A percentile compares a stretch with the other conserved stretches of the same genome.
Evolutionary conservation across 2,329 filamentous ascomycete genomes (phyloP).

Genomic region (Blumeria graminis): DNA sequence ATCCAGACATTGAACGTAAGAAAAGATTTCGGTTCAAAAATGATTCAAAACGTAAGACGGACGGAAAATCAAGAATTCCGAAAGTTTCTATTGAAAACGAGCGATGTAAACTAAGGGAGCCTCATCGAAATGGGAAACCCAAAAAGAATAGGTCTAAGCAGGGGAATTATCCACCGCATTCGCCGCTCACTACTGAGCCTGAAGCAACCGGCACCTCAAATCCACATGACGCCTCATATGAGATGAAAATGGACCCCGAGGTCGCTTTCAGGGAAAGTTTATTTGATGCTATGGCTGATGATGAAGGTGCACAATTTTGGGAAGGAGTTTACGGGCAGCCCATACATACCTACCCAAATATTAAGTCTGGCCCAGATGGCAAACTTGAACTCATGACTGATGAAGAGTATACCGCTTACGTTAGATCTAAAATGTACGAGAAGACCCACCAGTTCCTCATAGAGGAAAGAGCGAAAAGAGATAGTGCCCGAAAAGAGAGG

Average conservation of each 20-base stretch:
- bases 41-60: neutral
- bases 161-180: neutral
- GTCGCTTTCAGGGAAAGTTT: conserved; percentile 76
- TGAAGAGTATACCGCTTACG: conserved; percentile 72
- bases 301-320: conserved; percentile 91
- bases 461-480: conserved; percentile 44
- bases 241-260: conserved; percentile 31
- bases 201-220: conserved; percentile 13
- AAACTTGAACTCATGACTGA: conserved; percentile 69
- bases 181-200: conserved; percentile 5
- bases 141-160: neutral
- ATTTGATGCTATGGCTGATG: conserved; percentile 90
- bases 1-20: neutral
- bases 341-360: conserved; percentile 49
- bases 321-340: conserved; percentile 91
- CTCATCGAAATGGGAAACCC: neutral
- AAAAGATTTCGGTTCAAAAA: neutral
- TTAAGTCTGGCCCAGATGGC: conserved; percentile 21
- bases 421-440: conserved; percentile 85
- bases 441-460: conserved; percentile 66
- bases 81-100: neutral
- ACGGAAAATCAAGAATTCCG: neutral
- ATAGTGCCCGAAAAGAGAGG: conserved; percentile 27
- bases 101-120: neutral
- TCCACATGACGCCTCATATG: conserved; percentile 18